Conservation (phyloP, 163 green algal genomes). For the Volvox carteri region DNA sequence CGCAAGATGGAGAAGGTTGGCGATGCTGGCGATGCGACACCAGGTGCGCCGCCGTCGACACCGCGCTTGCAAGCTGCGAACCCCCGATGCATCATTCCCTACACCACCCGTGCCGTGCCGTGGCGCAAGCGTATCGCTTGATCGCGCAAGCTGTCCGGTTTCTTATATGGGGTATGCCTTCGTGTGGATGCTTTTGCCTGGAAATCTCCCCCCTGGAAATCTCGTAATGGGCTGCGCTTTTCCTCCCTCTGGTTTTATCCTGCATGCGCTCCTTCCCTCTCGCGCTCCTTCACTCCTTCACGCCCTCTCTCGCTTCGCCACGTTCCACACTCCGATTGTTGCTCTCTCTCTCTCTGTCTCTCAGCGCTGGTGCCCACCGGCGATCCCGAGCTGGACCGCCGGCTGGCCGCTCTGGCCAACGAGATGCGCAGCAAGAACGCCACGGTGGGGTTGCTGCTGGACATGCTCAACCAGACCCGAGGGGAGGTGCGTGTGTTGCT, state of each 20-base stretch:
- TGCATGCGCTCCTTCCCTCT: too few relatives aligned
- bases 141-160: too few relatives aligned
- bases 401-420: constrained; percentile 21
- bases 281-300: neutral
- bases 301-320: neutral
- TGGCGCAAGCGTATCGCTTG: too few relatives aligned
- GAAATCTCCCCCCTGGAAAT: too few relatives aligned
- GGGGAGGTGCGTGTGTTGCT: constrained; percentile 11
- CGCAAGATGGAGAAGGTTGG: constrained; percentile 31
- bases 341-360: too few relatives aligned
- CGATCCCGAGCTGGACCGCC: constrained; percentile 41
- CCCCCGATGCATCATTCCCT: too few relatives aligned
- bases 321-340: neutral
- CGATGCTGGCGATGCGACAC: neutral
- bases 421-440: constrained; percentile 48
- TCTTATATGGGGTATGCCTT: too few relatives aligned
- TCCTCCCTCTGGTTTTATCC: too few relatives aligned
- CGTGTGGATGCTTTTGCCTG: too few relatives aligned
- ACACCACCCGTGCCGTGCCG: too few relatives aligned
- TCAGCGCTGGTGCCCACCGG: constrained; percentile 36
- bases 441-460: constrained; percentile 47
- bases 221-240: too few relatives aligned
- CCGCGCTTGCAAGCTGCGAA: neutral
- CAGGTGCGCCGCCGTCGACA: neutral
- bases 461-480: constrained; percentile 48